These are phyloP conservation scores for Tricholoma saponaceum DNA, from an alignment of 768 basidiomycete genomes.

Conservation along the genomic window DNA sequence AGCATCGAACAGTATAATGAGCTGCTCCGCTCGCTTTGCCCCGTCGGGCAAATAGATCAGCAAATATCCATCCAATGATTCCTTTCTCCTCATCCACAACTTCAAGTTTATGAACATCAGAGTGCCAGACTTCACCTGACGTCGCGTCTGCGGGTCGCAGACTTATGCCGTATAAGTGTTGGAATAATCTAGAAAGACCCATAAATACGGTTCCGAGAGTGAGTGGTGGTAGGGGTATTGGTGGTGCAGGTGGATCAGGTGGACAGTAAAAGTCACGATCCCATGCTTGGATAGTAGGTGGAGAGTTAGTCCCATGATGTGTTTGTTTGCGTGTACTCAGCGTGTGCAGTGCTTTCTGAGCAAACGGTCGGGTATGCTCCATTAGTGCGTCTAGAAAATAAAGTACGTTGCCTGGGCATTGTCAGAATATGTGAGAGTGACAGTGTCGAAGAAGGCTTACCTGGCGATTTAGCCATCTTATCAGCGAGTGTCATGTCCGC, in stretches of 20 bases:
- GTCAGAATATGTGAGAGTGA: neutral
- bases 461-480: constrained; percentile 97
- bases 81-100: constrained; percentile 89
- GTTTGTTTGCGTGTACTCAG: constrained; percentile 70
- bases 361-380: constrained; percentile 75
- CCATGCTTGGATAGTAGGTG: constrained; percentile 86
- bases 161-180: constrained; percentile 81
- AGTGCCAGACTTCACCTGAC: constrained; percentile 86
- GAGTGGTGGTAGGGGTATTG: constrained; percentile 66
- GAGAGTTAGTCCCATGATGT: constrained; percentile 53
- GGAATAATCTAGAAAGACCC: constrained; percentile 88
- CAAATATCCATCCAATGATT: constrained; percentile 90
- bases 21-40: constrained; percentile 92
- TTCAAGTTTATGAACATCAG: constrained; percentile 85
- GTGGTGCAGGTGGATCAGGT: constrained; percentile 70
- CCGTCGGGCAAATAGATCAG: constrained; percentile 80
- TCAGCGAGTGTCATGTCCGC: constrained; percentile 85
- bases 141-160: constrained; percentile 65
- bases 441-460: constrained; percentile 33
- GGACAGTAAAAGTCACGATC: constrained; percentile 94
- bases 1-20: constrained; percentile 97
- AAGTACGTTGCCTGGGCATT: constrained; percentile 67
- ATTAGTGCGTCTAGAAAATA: constrained; percentile 82
- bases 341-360: constrained; percentile 66
- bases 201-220: constrained; percentile 90